Base-by-base conservation (phyloP, 805 yeast species). In the Ogataea minuta region DNA sequence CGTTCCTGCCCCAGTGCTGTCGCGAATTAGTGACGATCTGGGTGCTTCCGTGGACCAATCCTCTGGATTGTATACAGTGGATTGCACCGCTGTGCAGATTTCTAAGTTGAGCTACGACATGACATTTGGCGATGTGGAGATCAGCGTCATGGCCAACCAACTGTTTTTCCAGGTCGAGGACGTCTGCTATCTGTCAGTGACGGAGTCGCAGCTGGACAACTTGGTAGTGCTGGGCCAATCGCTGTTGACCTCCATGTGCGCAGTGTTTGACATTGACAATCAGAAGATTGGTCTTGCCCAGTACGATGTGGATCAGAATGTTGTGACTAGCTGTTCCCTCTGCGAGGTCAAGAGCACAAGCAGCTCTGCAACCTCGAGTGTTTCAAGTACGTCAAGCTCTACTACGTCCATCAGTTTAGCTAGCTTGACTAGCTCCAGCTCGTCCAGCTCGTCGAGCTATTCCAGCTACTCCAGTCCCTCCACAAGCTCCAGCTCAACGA, bases 181-280 rank as follows among this genome's bases (percentile, higher is more conserved):
- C 33, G 39, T 34, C 9, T 56, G 63, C 38, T 51, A 54, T 16
- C 41, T 56, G 7, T 37, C 52, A 7, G 15, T 57, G 26, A 12
- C 27, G 3, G 41, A 44, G n/a, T 48, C 49, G 10, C 48, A 40
- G 1, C 6, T 37, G 2, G 57, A 51, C 27, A 39, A 44, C 28
- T 14, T 41, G 11, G 53, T 64, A 12, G 68, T 80, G 39, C 64
- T 84, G 25, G 93, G 93, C 9, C 89, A 81, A 54, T 71, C 74
- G 31, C 74, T 84, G 54, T 61, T 84, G 46, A 68, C 85, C 38
- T 70, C 74, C 41, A 80, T 81, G 2, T 83, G 81, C 57, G 69
- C 78, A 19, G 86, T 80, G 11, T 80, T 73, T 58, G 83, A 84
- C 57, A 61, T 80, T 36, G 85, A 78, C 23, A 72, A 72, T 52